Percentiles rank a stretch among this genome's conserved stretches.
phyloP scores from a whole-genome alignment of 371 early-diverging fungal genomes.

The Haplosporangium sp. region DNA sequence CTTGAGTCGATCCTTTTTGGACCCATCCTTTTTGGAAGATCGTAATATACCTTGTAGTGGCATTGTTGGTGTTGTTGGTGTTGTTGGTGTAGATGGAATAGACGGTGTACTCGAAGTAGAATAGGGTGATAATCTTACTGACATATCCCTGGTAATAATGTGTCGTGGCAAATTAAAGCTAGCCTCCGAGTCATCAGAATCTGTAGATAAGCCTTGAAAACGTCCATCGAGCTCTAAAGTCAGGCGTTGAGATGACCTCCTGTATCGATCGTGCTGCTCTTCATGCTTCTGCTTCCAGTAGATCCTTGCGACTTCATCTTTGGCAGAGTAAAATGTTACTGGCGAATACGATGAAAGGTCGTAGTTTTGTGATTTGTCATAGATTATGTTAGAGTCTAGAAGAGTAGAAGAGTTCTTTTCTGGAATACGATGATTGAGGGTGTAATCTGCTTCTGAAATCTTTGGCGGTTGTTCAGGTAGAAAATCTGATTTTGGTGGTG shows the following conservation, averaged over 20 bases:
- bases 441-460: background rate
- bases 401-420: slow-evolving; percentile 7
- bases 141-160: background rate
- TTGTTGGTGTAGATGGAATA: slow-evolving; percentile 11
- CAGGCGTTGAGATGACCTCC: slow-evolving; percentile 31
- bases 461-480: background rate
- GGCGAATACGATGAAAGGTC: slow-evolving; percentile 8
- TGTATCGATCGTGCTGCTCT: slow-evolving; percentile 48
- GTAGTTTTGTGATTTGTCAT: background rate
- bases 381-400: slow-evolving; percentile 2
- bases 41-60: slow-evolving; percentile 40
- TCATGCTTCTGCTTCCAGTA: slow-evolving; percentile 46
- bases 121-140: background rate
- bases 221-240: slow-evolving; percentile 35
- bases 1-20: slow-evolving; percentile 18
- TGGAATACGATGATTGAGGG: slow-evolving; percentile 7
- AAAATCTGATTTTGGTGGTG: background rate
- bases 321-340: slow-evolving; percentile 21
- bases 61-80: slow-evolving; percentile 21
- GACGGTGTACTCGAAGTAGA: slow-evolving; percentile 3
- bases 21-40: slow-evolving; percentile 25
- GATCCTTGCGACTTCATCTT: slow-evolving; percentile 37
- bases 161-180: slow-evolving; percentile 4
- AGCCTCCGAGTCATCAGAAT: slow-evolving; percentile 38
- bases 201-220: slow-evolving; percentile 18